phyloP scores from a whole-genome alignment of 2,329 filamentous ascomycete genomes.

The Aspergillus hortae region DNA sequence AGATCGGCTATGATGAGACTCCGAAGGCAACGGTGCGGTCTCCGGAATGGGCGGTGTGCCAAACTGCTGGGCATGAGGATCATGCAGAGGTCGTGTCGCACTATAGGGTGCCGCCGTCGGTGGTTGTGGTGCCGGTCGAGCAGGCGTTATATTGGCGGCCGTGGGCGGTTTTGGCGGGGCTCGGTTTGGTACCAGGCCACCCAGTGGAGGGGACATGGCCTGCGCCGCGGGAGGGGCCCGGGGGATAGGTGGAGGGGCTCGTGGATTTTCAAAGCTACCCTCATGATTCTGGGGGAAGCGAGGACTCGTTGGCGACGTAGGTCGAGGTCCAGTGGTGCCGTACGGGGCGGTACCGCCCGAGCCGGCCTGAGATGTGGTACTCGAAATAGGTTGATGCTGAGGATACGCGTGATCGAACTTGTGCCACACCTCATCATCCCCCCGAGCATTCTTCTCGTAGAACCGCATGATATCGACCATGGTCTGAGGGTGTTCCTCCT shows the following conservation, averaged over 20 bases:
- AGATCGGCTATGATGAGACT: constrained; percentile 65
- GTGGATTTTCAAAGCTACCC: constrained; percentile 95
- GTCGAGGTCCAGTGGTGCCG: constrained; percentile 56
- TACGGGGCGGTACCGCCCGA: constrained; percentile 37
- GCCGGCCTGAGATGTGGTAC: constrained; percentile 42
- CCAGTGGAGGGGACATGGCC: constrained; percentile 41
- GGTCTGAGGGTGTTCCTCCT: constrained; percentile 91
- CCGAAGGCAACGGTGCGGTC: constrained; percentile 58
- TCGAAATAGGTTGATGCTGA: constrained; percentile 38
- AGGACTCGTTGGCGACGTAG: constrained; percentile 78
- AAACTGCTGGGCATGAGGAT: constrained; percentile 42
- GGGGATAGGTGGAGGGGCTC: constrained; percentile 87
- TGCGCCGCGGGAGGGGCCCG: constrained; percentile 48
- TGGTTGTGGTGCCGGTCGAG: constrained; percentile 42
- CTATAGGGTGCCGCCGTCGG: constrained; percentile 39
- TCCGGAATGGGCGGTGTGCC: constrained; percentile 53
- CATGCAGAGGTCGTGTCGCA: constrained; percentile 53
- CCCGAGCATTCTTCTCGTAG: constrained; percentile 90
- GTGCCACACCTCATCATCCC: constrained; percentile 84
- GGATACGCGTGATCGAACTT: constrained; percentile 89
- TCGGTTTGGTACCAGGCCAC: constrained; percentile 69
- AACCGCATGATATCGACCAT: constrained; percentile 95
- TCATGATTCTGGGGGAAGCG: constrained; percentile 85
- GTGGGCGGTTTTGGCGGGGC: constrained; percentile 84
- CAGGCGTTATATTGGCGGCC: constrained; percentile 33